phyloP scores from a whole-genome alignment of 495 filamentous ascomycete genomes.

The Xylaria flabelliformis region DNA sequence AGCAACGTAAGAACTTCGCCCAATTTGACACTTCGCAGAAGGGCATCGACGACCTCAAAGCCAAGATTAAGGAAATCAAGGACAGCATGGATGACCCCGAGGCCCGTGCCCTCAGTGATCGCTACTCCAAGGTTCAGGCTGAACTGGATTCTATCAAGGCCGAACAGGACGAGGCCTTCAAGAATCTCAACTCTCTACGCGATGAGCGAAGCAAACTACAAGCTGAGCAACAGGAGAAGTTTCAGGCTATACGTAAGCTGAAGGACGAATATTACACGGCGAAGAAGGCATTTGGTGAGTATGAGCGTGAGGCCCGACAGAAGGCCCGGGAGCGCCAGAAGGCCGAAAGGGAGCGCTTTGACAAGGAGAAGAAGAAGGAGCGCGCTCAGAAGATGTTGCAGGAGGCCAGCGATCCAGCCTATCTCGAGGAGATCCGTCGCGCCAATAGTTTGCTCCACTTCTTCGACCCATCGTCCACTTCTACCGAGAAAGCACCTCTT shows the following conservation, averaged over 20 bases:
- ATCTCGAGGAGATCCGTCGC: constrained; percentile 86
- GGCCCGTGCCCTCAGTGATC: constrained; percentile 81
- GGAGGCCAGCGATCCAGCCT: constrained; percentile 88
- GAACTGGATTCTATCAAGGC: constrained; percentile 89
- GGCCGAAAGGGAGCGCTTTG: constrained; percentile 75
- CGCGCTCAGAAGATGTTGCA: constrained; percentile 84
- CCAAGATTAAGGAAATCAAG: constrained; percentile 81
- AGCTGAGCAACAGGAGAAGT: constrained; percentile 84
- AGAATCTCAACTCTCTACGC: constrained; percentile 82
- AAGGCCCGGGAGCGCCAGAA: constrained; percentile 62
- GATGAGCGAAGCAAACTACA: constrained; percentile 86
- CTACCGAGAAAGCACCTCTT: constrained; percentile 67
- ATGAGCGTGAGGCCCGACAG: constrained; percentile 78
- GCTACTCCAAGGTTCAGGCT: constrained; percentile 78
- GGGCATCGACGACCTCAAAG: constrained; percentile 81
- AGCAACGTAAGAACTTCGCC: constrained; percentile 87
- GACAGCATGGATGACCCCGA: constrained; percentile 93
- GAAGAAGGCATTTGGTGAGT: constrained; percentile 77
- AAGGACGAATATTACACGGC: constrained; percentile 84
- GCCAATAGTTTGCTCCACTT: constrained; percentile 85
- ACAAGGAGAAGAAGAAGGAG: constrained; percentile 85
- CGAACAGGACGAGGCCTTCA: constrained; percentile 86
- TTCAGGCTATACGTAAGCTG: constrained; percentile 73
- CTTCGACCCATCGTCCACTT: constrained; percentile 76
- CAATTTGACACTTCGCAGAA: constrained; percentile 82